These are phyloP conservation scores for Kwoniella europaea DNA, from an alignment of 768 basidiomycete species.

Conservation along the genomic window DNA sequence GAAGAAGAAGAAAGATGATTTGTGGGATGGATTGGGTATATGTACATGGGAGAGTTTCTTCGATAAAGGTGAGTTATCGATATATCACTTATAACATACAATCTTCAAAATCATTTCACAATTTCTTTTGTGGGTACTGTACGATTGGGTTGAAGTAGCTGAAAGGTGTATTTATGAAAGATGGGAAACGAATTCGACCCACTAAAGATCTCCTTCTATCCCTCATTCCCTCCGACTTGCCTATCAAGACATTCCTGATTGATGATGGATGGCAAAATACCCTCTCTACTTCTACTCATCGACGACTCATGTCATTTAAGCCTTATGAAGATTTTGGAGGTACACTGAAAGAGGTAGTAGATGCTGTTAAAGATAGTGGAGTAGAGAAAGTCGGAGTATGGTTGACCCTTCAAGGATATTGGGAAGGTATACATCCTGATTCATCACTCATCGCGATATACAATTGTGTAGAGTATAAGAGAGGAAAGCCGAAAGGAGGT, in stretches of 20 bases:
- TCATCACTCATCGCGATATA: conserved; percentile 32
- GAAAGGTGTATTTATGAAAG: conserved; percentile 2
- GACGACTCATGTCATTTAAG: conserved; percentile 27
- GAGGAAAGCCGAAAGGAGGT: conserved; percentile 23
- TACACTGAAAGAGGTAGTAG: conserved; percentile 29
- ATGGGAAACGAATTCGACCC: conserved; percentile 15
- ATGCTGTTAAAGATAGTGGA: conserved; percentile 23
- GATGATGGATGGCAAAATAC: conserved; percentile 53
- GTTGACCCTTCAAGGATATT: conserved; percentile 50
- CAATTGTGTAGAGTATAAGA: conserved; percentile 25
- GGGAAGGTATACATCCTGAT: conserved; percentile 38
- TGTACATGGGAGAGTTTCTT: conserved; percentile 47
- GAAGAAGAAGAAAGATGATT: conserved; percentile 6
- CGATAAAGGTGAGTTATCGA: conserved; percentile 19
- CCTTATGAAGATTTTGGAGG: conserved; percentile 29
- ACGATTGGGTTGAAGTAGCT: too few species aligned
- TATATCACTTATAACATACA: not conserved
- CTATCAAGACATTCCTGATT: conserved; percentile 47
- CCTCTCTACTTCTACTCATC: not conserved
- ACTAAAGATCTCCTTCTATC: conserved; percentile 35
- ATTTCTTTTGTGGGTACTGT: too few species aligned
- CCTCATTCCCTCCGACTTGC: conserved; percentile 25
- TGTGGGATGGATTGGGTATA: conserved; percentile 42
- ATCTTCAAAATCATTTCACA: too few species aligned
- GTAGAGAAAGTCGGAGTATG: conserved; percentile 44